A percentile compares a stretch with the other conserved stretches of the same genome.
phyloP scores from a whole-genome alignment of 768 basidiomycete genomes.

The Kwoniella shandongensis region DNA sequence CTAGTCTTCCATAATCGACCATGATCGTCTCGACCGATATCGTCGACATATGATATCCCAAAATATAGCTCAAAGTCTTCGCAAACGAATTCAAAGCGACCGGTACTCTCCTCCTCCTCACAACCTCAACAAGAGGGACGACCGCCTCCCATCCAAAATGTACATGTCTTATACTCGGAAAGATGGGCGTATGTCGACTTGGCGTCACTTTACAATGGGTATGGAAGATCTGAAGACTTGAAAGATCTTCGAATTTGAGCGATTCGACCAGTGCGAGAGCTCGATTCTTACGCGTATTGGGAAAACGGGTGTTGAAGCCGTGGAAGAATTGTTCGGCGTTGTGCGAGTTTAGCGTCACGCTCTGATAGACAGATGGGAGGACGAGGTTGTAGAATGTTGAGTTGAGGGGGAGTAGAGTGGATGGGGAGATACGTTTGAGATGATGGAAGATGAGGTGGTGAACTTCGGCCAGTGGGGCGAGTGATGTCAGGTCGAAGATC shows the following conservation, averaged over 20 bases:
- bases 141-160: no score
- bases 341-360: not conserved
- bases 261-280: not conserved
- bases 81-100: no score
- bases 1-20: no score
- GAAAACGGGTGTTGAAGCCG: not conserved
- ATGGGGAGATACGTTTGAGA: not conserved
- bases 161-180: not conserved
- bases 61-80: no score
- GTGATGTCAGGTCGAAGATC: no score
- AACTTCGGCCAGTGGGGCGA: not conserved
- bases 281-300: not conserved
- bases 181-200: not conserved
- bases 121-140: no score
- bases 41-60: no score
- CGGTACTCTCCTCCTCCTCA: no score
- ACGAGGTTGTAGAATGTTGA: not conserved
- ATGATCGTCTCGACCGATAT: no score
- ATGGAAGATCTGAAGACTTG: not conserved
- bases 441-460: not conserved
- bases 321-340: not conserved
- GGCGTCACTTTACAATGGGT: not conserved
- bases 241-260: not conserved
- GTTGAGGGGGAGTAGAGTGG: constrained; percentile 1
- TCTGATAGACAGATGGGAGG: not conserved